Evolutionary conservation across 208 protist species (phyloP), one percentile per base, ranked within the genome.

Genomic region (Leishmania guyanensis): DNA sequence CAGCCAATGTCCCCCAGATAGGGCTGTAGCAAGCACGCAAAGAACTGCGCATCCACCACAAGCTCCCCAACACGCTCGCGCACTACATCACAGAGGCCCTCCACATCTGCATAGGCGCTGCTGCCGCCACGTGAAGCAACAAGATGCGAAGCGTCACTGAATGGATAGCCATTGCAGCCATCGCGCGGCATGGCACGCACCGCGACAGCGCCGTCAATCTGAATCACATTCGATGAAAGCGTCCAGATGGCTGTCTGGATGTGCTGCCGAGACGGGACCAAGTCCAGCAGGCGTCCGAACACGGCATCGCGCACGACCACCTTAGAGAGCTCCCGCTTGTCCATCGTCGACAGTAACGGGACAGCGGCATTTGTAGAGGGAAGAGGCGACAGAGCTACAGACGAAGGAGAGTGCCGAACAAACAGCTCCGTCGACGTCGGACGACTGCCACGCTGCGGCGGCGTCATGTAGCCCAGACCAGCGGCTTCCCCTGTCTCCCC

Each of bases 311-410:
- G 88, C 64, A 89, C 58, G 1, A 91, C 75, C 50, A 91, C 81
- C 80, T 91, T 91, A 39, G 88, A 91, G 33, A 91, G 69, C 85
- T 91, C 88, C 1, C 88, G 88, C 76, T 77, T 84, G 71, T 91
- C 88, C 75, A 89, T 71, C n/a, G 88, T 91, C 22, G 85, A 86
- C 12, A 91, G 79, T n/a, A 82, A 80, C 9, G 81, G 76, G 3
- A 36, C 0, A 26, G 12, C 46, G 2, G 43, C 16, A 54, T 73
- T 4, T 4, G 36, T 73, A 54, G 69, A 8, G 22, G 69, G 46
- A 71, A 26, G 26, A 17, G 39, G 75, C 62, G 60, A n/a, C 56
- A 50, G 58, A 36, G 74, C 74, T 12, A 62, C 51, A 33, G 54
- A 6, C 6, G 74, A 78, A 20, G 56, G n/a, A 50, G 74, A 60